Base-by-base conservation (phyloP, 2,329 filamentous ascomycete species). In the Monosporascus sp. region DNA sequence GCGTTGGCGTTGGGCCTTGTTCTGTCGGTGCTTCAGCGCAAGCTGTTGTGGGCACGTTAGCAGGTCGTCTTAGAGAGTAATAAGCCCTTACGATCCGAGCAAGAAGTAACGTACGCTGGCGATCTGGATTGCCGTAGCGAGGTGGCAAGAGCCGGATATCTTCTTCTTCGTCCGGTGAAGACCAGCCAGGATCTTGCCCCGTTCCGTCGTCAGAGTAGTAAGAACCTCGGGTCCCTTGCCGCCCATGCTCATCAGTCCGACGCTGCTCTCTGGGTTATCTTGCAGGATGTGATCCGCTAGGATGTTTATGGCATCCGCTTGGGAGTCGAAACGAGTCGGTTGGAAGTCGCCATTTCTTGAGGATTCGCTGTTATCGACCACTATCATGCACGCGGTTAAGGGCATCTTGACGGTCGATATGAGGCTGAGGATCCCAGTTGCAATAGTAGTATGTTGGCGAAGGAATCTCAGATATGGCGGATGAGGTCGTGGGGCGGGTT, bases 311-410 rank as follows among this genome's bases (percentile, higher is more conserved):
- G 93, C 92, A 74, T 99, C 94, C 64, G 90, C 82, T 80, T 99
- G 94, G 64, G 94, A 91, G 75, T 97, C 91, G 81, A 92, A 99
- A 74, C 94, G 86, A 62, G 92, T 95, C 55, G 94, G 93, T 68
- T 89, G 88, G 72, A 80, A 82, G 73, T 99, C 94, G 70, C 95
- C 94, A 76, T 99, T 99, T 71, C 94, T 86, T 79, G 91, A 96
- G 78, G 89, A 92, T 79, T 99, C 94, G 79, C 92, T 97, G 81
- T 97, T 99, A 82, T 99, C 94, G 68, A 97, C 91, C 81, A 97
- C 87, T 74, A 99, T 90, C 92, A 99, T 97, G 59, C 96, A 95
- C 78, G 94, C 95, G 86, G 99, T 94, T 75, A 99, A 87, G 76
- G 87, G 89, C 94, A 99, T 99, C 69, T 81, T 92, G 85, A 72